Percentiles rank a stretch among this genome's conserved stretches.
Evolutionary conservation across 805 yeast genomes (phyloP).

Genomic region (Candida awuae): DNA sequence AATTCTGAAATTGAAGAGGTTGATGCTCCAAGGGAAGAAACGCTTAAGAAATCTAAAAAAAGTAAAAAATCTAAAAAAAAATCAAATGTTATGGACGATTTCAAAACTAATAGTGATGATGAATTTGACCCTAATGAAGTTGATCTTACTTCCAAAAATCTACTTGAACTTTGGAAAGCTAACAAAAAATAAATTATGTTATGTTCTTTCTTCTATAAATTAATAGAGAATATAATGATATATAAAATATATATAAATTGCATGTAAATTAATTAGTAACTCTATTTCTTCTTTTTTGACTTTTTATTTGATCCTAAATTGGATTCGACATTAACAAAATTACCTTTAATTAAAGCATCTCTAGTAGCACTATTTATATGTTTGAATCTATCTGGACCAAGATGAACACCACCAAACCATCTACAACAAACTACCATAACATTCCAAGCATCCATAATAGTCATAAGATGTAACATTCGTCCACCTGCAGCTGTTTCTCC

Average conservation of each 20-base stretch:
- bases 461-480: constrained; percentile 67
- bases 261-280: neutral
- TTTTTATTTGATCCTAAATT: constrained; percentile 29
- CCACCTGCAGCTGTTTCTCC: constrained; percentile 97
- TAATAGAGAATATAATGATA: neutral
- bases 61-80: constrained; percentile 5
- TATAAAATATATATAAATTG: neutral
- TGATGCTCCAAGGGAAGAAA: neutral
- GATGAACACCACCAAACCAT: constrained; percentile 88
- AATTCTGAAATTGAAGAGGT: constrained; percentile 4
- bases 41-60: constrained; percentile 2
- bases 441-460: constrained; percentile 71
- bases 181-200: constrained; percentile 8
- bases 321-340: constrained; percentile 31
- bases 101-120: constrained; percentile 1
- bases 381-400: constrained; percentile 91
- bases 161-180: constrained; percentile 13
- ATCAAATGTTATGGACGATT: constrained; percentile 5
- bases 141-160: constrained; percentile 7
- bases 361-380: constrained; percentile 87
- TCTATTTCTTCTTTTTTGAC: constrained; percentile 20
- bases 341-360: constrained; percentile 68
- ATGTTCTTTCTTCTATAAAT: neutral
- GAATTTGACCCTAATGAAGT: constrained; percentile 3
- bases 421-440: constrained; percentile 80